Percentiles rank a stretch among this genome's conserved stretches.
These are phyloP conservation scores for Fusarium musae DNA, from an alignment of 2,329 filamentous ascomycete species.

Conservation along the genomic window DNA sequence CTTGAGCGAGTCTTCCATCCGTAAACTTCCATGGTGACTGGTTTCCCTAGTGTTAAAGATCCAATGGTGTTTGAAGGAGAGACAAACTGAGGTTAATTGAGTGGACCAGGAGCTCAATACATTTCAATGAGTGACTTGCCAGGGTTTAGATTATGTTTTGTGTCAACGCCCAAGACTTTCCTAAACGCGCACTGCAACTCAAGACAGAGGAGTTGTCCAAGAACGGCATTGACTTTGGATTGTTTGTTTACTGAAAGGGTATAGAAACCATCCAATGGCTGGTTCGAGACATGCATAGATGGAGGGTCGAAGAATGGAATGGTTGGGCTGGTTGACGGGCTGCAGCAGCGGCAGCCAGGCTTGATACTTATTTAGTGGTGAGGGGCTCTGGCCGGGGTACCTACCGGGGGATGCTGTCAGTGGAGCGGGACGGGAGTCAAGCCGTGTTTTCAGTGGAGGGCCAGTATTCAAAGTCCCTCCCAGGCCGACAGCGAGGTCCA, in stretches of 20 bases:
- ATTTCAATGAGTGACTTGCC: constrained; percentile 12
- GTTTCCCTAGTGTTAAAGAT: background rate
- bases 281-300: background rate
- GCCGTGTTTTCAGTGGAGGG: constrained; percentile 32
- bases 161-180: constrained; percentile 15
- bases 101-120: constrained; percentile 22
- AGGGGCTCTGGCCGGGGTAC: constrained; percentile 10
- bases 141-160: constrained; percentile 11
- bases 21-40: background rate
- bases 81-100: constrained; percentile 24
- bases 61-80: constrained; percentile 30
- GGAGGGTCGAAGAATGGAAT: constrained; percentile 17
- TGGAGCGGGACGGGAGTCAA: constrained; percentile 37
- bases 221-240: background rate
- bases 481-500: constrained; percentile 26
- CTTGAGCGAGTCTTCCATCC: background rate
- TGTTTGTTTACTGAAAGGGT: constrained; percentile 4
- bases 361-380: constrained; percentile 19
- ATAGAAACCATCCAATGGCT: constrained; percentile 12
- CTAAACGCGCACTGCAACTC: background rate
- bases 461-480: constrained; percentile 30
- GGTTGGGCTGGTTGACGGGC: constrained; percentile 22
- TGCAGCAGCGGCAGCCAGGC: constrained; percentile 27
- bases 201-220: background rate
- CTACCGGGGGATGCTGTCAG: constrained; percentile 35